These are phyloP conservation scores for Porcisia deanei DNA, from an alignment of 208 protist genomes.

Conservation along the genomic window DNA sequence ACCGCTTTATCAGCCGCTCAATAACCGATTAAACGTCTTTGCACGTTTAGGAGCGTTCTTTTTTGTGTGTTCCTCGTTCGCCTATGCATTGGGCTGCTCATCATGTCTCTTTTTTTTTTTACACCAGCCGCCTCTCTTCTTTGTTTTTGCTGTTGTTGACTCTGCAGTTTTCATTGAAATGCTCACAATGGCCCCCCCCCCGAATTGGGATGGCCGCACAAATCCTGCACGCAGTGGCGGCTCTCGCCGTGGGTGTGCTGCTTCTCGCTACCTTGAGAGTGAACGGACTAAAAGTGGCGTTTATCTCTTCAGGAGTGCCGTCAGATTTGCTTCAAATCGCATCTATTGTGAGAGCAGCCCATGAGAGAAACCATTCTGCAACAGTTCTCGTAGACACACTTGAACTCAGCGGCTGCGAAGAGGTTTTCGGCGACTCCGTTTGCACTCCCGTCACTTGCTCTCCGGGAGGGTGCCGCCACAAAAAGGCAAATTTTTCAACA, in stretches of 20 bases:
- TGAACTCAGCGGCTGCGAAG: background rate
- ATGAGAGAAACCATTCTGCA: slow-evolving; percentile 10
- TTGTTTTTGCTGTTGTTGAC: background rate
- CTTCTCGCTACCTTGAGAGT: background rate
- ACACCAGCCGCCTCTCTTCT: background rate
- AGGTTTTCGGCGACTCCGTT: background rate
- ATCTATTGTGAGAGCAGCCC: background rate
- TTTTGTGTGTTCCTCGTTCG: background rate
- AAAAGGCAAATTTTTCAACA: background rate
- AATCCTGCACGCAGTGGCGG: background rate
- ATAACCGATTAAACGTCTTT: no score
- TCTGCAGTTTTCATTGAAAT: background rate
- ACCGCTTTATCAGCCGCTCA: background rate
- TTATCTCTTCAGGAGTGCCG: slow-evolving; percentile 12
- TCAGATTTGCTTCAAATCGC: background rate
- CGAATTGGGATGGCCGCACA: background rate
- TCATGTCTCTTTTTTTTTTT: background rate
- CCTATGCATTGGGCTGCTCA: background rate
- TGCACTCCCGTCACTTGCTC: background rate
- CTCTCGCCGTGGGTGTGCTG: background rate
- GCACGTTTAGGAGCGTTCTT: background rate
- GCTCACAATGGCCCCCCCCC: background rate
- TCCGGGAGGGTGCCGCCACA: background rate
- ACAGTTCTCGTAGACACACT: slow-evolving; percentile 1
- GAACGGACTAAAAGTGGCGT: slow-evolving; percentile 1